These are phyloP conservation scores for Acidiella bohemica DNA, from an alignment of 495 filamentous ascomycete species.

Conservation along the genomic window DNA sequence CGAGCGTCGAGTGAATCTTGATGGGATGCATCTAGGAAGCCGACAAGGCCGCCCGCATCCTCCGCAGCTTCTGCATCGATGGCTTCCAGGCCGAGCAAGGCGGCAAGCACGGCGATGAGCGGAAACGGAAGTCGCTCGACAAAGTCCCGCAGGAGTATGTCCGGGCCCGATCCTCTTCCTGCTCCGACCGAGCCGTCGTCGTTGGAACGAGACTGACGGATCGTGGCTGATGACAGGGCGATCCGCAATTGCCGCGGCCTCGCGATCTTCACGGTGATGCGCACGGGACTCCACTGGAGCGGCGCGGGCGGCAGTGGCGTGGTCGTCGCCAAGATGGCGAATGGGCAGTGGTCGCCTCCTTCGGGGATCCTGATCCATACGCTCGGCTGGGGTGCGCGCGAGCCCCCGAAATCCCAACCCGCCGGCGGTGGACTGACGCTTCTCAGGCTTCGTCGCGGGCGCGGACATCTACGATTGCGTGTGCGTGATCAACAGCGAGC, in stretches of 20 bases:
- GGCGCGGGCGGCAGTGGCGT: slow-evolving; percentile 78
- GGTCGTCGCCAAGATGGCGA: slow-evolving; percentile 59
- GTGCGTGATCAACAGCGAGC: slow-evolving; percentile 70
- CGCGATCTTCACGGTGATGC: slow-evolving; percentile 85
- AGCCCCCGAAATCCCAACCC: too few relatives aligned
- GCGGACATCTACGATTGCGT: slow-evolving; percentile 91
- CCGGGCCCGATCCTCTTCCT: not conserved
- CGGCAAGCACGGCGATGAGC: slow-evolving; percentile 42
- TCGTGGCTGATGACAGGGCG: too few relatives aligned
- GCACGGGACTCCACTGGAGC: slow-evolving; percentile 74
- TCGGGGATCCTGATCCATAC: slow-evolving; percentile 80
- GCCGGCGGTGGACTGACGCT: too few relatives aligned
- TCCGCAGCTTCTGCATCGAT: slow-evolving; percentile 68
- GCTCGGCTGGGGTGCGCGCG: slow-evolving; percentile 58
- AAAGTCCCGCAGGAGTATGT: slow-evolving; percentile 57
- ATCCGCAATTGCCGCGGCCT: slow-evolving; percentile 72
- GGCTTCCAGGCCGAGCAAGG: slow-evolving; percentile 40
- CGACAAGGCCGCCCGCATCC: slow-evolving; percentile 68
- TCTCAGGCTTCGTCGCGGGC: slow-evolving; percentile 72
- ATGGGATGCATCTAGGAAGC: slow-evolving; percentile 67
- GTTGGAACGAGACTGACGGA: too few relatives aligned
- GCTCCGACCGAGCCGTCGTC: too few relatives aligned
- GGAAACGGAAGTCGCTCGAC: slow-evolving; percentile 55
- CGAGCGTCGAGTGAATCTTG: too few relatives aligned
- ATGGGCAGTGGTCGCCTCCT: slow-evolving; percentile 78